Evolutionary conservation across 148 eudicot genomes (phyloP).

Genomic region (Arbutus unedo): DNA sequence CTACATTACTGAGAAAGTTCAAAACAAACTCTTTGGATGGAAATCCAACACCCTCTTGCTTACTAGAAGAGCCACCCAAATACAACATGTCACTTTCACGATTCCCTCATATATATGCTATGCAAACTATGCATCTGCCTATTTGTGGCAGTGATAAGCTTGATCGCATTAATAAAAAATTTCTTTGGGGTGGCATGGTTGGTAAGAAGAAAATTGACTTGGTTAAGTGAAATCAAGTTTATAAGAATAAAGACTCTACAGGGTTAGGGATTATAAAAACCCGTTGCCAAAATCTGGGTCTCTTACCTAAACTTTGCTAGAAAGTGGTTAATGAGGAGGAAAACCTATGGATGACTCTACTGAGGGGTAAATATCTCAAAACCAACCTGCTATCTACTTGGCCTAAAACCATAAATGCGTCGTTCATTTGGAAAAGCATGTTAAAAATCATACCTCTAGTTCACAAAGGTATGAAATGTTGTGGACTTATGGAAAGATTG

Average conservation of each 20-base stretch:
- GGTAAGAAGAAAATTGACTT: too few species aligned
- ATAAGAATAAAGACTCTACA: too few species aligned
- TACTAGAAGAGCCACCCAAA: not conserved
- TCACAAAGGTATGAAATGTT: too few species aligned
- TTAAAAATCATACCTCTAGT: too few species aligned
- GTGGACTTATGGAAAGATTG: too few species aligned
- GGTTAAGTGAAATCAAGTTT: not conserved
- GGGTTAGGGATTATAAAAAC: not conserved
- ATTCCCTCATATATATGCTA: not conserved
- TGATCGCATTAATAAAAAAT: not conserved
- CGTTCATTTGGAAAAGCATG: not conserved
- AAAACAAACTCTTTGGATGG: not conserved
- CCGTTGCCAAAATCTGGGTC: not conserved
- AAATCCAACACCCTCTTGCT: not conserved
- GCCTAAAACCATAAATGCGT: too few species aligned
- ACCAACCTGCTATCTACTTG: too few species aligned
- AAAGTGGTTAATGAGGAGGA: too few species aligned
- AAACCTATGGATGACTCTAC: not conserved
- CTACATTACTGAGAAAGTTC: too few species aligned
- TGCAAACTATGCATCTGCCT: not conserved
- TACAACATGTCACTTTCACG: not conserved
- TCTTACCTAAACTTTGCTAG: not conserved
- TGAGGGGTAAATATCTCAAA: too few species aligned
- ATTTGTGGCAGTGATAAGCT: too few species aligned
- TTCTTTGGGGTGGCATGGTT: not conserved